phyloP scores from a whole-genome alignment of 2,329 filamentous ascomycete species.

The Fusarium sp. region DNA sequence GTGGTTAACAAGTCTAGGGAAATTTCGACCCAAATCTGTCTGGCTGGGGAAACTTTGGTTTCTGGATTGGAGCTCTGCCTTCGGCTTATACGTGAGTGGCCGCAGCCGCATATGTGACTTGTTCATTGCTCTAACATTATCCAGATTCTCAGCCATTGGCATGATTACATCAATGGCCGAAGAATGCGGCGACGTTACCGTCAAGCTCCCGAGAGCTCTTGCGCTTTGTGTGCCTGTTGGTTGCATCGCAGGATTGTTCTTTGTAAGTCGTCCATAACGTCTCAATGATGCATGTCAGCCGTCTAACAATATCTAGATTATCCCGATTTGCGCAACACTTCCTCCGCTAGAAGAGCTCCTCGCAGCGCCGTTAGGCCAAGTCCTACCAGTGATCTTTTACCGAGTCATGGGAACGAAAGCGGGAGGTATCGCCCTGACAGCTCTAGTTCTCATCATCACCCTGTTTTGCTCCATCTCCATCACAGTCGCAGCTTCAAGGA shows the following conservation, averaged over 20 bases:
- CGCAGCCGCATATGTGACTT: fast-evolving
- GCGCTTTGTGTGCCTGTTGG: constrained; percentile 75
- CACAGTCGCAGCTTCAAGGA: constrained; percentile 78
- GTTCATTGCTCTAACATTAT: background rate
- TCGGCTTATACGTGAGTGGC: constrained; percentile 53
- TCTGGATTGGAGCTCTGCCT: constrained; percentile 65
- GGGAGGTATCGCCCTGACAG: constrained; percentile 81
- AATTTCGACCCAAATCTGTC: constrained; percentile 74
- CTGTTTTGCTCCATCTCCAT: constrained; percentile 82
- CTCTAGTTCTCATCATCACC: constrained; percentile 80
- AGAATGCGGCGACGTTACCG: constrained; percentile 70
- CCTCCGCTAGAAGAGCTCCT: constrained; percentile 75
- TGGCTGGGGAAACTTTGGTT: constrained; percentile 77
- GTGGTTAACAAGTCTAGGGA: constrained; percentile 60
- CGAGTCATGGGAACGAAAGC: constrained; percentile 78
- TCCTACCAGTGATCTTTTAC: constrained; percentile 81
- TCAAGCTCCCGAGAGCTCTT: constrained; percentile 75
- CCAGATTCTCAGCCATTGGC: constrained; percentile 61
- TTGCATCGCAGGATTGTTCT: constrained; percentile 71
- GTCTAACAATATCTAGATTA: constrained; percentile 27
- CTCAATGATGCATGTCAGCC: constrained; percentile 61
- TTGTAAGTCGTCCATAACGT: constrained; percentile 62
- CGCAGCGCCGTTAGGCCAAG: constrained; percentile 77
- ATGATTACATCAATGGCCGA: constrained; percentile 68
- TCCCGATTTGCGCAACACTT: constrained; percentile 70